Conservation (phyloP, 2,329 filamentous ascomycete genomes). For the Cladophialophora chaetospira region DNA sequence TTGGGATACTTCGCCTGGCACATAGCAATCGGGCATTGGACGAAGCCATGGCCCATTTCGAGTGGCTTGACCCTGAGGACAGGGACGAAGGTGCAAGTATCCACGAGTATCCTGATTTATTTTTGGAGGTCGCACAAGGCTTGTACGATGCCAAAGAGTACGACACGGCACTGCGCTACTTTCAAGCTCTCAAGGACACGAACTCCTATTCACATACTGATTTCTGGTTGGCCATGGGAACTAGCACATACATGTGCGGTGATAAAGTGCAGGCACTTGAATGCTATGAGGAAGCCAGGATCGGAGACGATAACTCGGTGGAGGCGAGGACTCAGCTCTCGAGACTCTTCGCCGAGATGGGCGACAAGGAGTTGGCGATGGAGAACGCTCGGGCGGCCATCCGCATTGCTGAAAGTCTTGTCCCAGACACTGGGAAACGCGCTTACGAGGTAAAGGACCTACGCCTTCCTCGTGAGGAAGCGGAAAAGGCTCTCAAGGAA, state of each 20-base stretch:
- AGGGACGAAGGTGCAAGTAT: conserved; percentile 54
- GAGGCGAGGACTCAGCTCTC: conserved; percentile 78
- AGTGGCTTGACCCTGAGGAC: conserved; percentile 69
- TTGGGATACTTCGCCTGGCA: conserved; percentile 80
- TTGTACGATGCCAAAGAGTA: conserved; percentile 55
- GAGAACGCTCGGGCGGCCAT: conserved; percentile 76
- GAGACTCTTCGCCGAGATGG: conserved; percentile 77
- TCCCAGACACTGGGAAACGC: conserved; percentile 28
- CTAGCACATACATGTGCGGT: conserved; percentile 67
- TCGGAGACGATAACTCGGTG: conserved; percentile 70
- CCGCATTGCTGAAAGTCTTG: conserved; percentile 54
- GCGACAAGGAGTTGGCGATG: conserved; percentile 73
- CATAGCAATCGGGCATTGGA: conserved; percentile 61
- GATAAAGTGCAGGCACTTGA: conserved; percentile 71
- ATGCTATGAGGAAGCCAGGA: conserved; percentile 73
- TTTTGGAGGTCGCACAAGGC: conserved; percentile 68
- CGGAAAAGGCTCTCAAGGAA: conserved; percentile 32
- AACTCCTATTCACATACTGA: conserved; percentile 51
- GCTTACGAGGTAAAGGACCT: conserved; percentile 34
- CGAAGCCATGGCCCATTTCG: conserved; percentile 75
- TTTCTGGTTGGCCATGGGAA: conserved; percentile 54
- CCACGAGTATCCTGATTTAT: conserved; percentile 74
- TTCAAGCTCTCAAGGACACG: conserved; percentile 53
- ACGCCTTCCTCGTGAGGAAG: conserved; percentile 29
- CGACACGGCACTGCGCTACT: conserved; percentile 61